Conservation (phyloP, 1,284 basidiomycete species). For the Ganoderma multipileum region DNA sequence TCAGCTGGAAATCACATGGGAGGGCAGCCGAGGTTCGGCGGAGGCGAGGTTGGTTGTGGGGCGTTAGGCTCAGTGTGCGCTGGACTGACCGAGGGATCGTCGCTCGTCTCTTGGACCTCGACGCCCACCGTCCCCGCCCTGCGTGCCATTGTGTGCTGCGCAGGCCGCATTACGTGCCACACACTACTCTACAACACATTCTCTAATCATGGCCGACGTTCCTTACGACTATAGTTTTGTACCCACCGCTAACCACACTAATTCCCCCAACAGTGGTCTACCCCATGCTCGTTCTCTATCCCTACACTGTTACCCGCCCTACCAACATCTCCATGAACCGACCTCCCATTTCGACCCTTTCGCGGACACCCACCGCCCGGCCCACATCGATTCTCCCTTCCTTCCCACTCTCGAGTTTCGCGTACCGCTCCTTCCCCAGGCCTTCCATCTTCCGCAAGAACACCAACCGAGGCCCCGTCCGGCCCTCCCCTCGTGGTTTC, state of each 20-base stretch:
- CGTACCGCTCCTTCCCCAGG: conserved; percentile 23
- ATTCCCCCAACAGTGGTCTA: conserved; percentile 14
- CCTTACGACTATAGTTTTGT: conserved; percentile 37
- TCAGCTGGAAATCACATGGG: conserved; percentile 26
- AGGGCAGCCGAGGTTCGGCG: neutral
- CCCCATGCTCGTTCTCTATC: conserved; percentile 29
- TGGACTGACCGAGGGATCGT: neutral
- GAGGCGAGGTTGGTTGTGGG: conserved; percentile 17
- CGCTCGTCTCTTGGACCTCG: conserved; percentile 21
- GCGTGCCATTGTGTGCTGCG: conserved; percentile 21
- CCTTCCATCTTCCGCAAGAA: conserved; percentile 29
- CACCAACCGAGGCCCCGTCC: conserved; percentile 44
- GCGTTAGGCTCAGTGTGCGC: too few relatives aligned
- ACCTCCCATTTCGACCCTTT: conserved; percentile 18
- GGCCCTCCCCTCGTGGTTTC: neutral
- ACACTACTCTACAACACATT: conserved; percentile 25
- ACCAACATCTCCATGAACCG: conserved; percentile 29
- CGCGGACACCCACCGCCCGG: conserved; percentile 2
- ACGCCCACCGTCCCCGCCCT: conserved; percentile 28
- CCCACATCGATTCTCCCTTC: neutral
- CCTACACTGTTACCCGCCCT: conserved; percentile 23
- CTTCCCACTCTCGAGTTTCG: conserved; percentile 26
- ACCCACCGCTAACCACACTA: conserved; percentile 21
- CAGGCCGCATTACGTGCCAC: conserved; percentile 21
- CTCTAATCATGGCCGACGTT: conserved; percentile 34